Evolutionary conservation across 1,284 basidiomycete species (phyloP), one percentile per base, ranked within the genome.

Genomic region (Pyrrhoderma noxium): DNA sequence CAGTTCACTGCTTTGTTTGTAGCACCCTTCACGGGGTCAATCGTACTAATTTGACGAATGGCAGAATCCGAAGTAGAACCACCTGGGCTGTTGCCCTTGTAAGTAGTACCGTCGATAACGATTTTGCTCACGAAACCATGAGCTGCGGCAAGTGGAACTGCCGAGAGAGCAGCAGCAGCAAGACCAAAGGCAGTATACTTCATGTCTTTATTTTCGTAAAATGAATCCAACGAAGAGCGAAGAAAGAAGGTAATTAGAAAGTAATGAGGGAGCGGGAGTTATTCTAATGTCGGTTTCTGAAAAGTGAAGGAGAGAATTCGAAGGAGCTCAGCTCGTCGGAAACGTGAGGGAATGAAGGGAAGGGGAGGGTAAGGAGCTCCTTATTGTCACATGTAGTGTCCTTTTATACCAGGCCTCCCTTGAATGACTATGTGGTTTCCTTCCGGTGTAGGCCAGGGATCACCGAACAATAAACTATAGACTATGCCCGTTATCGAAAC

Each of bases 21-120:
- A 13, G 82, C 70, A 47, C 80, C 80, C 63, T 85, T 82, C 58
- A 85, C 77, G 0, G 86, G 86, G 16, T 67, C 64, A 45, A 76
- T 73, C 31, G 65, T 65, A 59, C 67, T 67, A 54, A 88, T 71
- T 53, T 77, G 74, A 27, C 85, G 82, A 56, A 89, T 77, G 44
- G 79, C 73, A 57, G 77, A 79, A 25, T 66, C 48, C 18, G 68
- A 70, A 52, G 66, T 67, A 13, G 52, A 35, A 9, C 51, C 47
- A 14, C 54, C 45, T 38, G 80, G 80, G 8, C 66, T 59, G 61
- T 80, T 76, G 49, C 85, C 84, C 38, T 60, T 55, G 68, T 72
- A 85, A 4, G 58, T 56, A 56, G 71, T 74, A 49, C 79, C 79
- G 48, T 81, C 77, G 56, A 85, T 74, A 47, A 67, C 67, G 45